phyloP scores from a whole-genome alignment of 768 basidiomycete species.

The Lactifluus piperatus region DNA sequence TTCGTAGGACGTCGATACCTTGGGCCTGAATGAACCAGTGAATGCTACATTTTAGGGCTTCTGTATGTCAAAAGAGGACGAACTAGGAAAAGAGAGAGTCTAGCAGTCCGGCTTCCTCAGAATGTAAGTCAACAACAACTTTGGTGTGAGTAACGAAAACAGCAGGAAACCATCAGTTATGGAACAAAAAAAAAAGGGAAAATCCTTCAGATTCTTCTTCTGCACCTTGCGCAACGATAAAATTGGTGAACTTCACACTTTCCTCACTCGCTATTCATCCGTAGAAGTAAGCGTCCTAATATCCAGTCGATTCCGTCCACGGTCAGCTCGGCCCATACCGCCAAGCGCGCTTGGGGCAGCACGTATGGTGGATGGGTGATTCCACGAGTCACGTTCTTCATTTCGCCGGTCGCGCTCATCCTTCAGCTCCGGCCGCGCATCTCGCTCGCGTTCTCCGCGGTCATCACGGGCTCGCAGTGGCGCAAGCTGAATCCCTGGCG shows the following conservation, averaged over 20 bases:
- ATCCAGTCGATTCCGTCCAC: constrained; percentile 8
- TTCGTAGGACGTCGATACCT: neutral
- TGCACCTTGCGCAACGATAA: neutral
- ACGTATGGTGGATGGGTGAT: neutral
- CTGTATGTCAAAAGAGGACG: neutral
- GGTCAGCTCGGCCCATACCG: neutral
- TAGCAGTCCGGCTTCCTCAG: neutral
- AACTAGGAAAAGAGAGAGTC: neutral
- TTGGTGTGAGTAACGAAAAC: neutral
- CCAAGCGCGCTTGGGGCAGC: neutral
- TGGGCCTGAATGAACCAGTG: neutral
- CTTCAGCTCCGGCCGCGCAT: constrained; percentile 5
- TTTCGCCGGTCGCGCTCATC: constrained; percentile 14
- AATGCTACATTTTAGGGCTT: constrained; percentile 10
- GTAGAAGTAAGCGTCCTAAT: constrained; percentile 16
- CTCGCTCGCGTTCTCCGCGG: constrained; percentile 7
- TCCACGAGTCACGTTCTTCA: constrained; percentile 9
- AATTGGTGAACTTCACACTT: neutral
- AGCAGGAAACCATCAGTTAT: neutral
- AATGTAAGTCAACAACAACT: neutral
- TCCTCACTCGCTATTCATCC: neutral
- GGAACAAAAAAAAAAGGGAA: neutral
- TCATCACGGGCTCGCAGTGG: constrained; percentile 9
- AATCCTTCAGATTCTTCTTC: constrained; percentile 1
- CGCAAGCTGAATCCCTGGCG: constrained; percentile 13